phyloP scores from a whole-genome alignment of 2,329 filamentous ascomycete genomes.

The Xylaria sp. region DNA sequence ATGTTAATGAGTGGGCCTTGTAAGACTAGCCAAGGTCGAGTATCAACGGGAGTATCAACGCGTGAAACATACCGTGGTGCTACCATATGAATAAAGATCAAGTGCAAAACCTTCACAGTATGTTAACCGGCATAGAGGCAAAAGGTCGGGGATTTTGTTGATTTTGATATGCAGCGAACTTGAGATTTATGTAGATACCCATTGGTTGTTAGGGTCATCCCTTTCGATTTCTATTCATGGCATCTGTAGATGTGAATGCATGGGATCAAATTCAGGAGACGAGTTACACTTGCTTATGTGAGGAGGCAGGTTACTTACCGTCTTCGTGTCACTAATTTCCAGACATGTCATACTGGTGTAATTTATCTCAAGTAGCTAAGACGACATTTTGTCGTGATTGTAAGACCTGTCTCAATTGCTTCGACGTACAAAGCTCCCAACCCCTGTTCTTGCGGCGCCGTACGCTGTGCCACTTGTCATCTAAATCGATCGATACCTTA shows the following conservation, averaged over 20 bases:
- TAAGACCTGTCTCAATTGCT: background rate
- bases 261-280: background rate
- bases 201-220: slow-evolving; percentile 3
- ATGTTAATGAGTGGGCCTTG: slow-evolving; percentile 82
- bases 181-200: slow-evolving; percentile 34
- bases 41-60: slow-evolving; percentile 10
- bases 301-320: background rate
- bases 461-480: background rate
- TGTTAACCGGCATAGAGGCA: slow-evolving; percentile 5
- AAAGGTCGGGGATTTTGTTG: background rate
- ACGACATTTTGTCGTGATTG: background rate
- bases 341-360: background rate
- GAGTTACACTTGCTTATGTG: background rate
- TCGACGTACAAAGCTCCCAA: background rate
- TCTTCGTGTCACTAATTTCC: slow-evolving; percentile 7
- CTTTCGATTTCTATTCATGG: slow-evolving; percentile 3
- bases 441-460: background rate
- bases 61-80: slow-evolving; percentile 2
- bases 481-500: background rate
- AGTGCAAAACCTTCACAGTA: background rate
- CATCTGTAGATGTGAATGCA: background rate
- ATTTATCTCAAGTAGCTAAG: background rate
- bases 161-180: slow-evolving; percentile 14
- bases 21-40: slow-evolving; percentile 48
- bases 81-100: slow-evolving; percentile 8